Evolutionary conservation across 208 protist genomes (phyloP).

Genomic region (Leishmania turanica): DNA sequence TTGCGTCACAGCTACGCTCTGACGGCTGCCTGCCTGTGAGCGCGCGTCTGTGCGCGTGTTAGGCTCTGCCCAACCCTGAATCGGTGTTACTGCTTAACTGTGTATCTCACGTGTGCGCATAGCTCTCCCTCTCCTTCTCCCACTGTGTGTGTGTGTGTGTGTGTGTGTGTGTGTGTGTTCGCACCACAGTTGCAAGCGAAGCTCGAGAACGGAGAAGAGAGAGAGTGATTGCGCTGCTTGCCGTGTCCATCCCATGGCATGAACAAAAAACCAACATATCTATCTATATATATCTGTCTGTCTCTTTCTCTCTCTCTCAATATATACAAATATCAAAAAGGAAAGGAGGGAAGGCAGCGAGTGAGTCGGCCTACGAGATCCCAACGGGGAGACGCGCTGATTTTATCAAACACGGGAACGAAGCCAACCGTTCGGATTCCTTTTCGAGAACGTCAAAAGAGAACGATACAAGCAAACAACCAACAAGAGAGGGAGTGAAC

Average conservation of each 20-base stretch:
- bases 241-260: background rate
- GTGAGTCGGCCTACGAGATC: background rate
- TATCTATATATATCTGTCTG: background rate
- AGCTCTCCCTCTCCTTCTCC: too few relatives aligned
- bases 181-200: background rate
- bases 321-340: background rate
- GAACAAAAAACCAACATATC: background rate
- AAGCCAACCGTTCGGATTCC: too few relatives aligned
- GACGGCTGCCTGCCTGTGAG: constrained; percentile 4
- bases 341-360: too few relatives aligned
- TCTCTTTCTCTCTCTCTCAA: background rate
- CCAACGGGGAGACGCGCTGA: background rate
- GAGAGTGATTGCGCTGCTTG: background rate
- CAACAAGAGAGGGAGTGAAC: too few relatives aligned
- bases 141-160: background rate
- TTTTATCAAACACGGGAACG: background rate
- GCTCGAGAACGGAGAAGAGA: background rate
- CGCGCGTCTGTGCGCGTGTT: background rate
- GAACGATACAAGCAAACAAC: background rate
- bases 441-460: background rate
- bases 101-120: background rate
- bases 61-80: background rate
- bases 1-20: background rate
- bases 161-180: background rate
- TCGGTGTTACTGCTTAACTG: background rate